phyloP scores from a whole-genome alignment of 2,329 filamentous ascomycete species.

The Esteya vermicola region DNA sequence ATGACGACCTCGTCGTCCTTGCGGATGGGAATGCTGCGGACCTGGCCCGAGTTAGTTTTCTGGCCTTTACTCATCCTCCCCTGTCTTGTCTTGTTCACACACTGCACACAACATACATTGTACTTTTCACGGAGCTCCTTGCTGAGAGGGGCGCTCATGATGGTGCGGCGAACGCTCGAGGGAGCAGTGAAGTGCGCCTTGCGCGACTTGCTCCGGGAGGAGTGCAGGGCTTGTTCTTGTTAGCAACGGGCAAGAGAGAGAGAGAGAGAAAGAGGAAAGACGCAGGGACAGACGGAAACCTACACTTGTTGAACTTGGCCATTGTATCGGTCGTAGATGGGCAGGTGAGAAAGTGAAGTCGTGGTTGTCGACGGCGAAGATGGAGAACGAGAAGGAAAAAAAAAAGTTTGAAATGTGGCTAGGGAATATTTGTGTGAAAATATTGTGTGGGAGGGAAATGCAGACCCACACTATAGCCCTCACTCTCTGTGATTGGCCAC shows the following conservation, averaged over 20 bases:
- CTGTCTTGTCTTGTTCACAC: neutral
- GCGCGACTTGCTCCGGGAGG: slow-evolving; percentile 95
- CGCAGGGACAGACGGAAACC: slow-evolving; percentile 10
- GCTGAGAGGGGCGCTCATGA: slow-evolving; percentile 91
- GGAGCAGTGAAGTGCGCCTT: slow-evolving; percentile 96
- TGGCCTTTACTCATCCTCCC: neutral
- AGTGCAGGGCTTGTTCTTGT: slow-evolving; percentile 43
- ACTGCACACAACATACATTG: slow-evolving; percentile 50
- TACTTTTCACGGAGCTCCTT: slow-evolving; percentile 99
- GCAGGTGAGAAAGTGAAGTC: too few species aligned
- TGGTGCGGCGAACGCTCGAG: slow-evolving; percentile 83
- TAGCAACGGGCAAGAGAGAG: slow-evolving; percentile 3
- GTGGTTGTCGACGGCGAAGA: neutral
- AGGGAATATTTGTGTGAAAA: neutral
- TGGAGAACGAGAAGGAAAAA: slow-evolving; percentile 1
- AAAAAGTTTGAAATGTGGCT: neutral
- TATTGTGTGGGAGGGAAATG: neutral
- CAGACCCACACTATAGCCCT: neutral
- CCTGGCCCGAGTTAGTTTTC: slow-evolving; percentile 31
- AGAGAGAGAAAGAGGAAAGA: neutral
- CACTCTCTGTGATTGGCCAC: neutral
- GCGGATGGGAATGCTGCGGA: slow-evolving; percentile 91
- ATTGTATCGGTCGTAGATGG: slow-evolving; percentile 31
- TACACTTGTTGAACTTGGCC: slow-evolving; percentile 55
- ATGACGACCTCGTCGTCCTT: slow-evolving; percentile 94